Percentiles rank a stretch among this genome's conserved stretches.
phyloP scores from a whole-genome alignment of 495 filamentous ascomycete species.

The Letharia lupina region DNA sequence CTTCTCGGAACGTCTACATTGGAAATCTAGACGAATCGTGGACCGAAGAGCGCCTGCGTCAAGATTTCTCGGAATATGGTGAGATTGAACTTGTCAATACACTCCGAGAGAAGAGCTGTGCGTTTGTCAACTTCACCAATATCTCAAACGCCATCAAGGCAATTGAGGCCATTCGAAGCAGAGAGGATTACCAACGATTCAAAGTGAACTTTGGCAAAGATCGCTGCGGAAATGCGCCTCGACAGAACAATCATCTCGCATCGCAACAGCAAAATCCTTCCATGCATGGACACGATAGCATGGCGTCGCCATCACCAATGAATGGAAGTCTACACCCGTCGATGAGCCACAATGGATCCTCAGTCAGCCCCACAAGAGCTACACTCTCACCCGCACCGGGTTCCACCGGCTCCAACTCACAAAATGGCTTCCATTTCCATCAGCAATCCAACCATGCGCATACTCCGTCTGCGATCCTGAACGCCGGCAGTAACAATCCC shows the following conservation, averaged over 20 bases:
- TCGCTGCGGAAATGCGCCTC: slow-evolving; percentile 89
- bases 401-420: slow-evolving; percentile 42
- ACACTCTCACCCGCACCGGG: slow-evolving; percentile 48
- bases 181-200: slow-evolving; percentile 94
- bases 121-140: slow-evolving; percentile 99
- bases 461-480: slow-evolving; percentile 64
- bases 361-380: slow-evolving; percentile 59
- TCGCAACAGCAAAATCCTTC: slow-evolving; percentile 43
- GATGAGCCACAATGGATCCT: slow-evolving; percentile 51
- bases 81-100: slow-evolving; percentile 98
- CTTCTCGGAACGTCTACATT: slow-evolving; percentile 94
- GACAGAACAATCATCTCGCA: slow-evolving; percentile 63
- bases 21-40: slow-evolving; percentile 96
- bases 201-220: slow-evolving; percentile 99
- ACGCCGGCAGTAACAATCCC: slow-evolving; percentile 73
- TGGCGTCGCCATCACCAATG: slow-evolving; percentile 55
- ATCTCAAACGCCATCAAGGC: slow-evolving; percentile 99
- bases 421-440: slow-evolving; percentile 39
- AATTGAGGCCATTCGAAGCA: slow-evolving; percentile 87
- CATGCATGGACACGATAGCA: slow-evolving; percentile 37
- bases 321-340: slow-evolving; percentile 38
- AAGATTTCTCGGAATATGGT: slow-evolving; percentile 96
- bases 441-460: slow-evolving; percentile 39
- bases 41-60: slow-evolving; percentile 88
- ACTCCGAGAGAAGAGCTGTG: slow-evolving; percentile 95